Evolutionary conservation across 139 green algal genomes (phyloP), one percentile per base, ranked within the genome.

Genomic region (Chlamydomonas incerta): DNA sequence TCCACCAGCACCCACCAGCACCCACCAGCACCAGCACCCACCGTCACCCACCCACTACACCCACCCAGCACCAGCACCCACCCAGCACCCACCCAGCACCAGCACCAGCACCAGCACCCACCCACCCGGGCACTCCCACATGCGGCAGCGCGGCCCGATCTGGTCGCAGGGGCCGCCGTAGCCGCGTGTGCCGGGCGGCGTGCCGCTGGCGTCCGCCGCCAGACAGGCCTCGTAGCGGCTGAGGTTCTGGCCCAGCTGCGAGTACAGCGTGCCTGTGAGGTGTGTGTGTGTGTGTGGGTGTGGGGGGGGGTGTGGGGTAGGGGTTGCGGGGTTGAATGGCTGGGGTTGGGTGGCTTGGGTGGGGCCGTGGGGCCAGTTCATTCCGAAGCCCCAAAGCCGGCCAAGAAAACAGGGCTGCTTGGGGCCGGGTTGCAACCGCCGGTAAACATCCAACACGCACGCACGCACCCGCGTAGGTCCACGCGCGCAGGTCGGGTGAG

Each of bases 81-180:
- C n/a, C n/a, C n/a, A n/a, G n/a, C n/a, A n/a, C n/a, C n/a, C n/a
- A n/a, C n/a, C n/a, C n/a, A n/a, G n/a, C n/a, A n/a, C n/a, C n/a
- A n/a, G n/a, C 31, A 11, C 15, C 66, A 23, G 31, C 31, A 46
- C 66, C 6, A 9, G 31, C 15, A 72, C 34, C 41, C 26, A 35
- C 62, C 13, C 37, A 83, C 65, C 87, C 0, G 87, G 87, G 73
- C 90, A 93, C 79, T 93, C 90, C 87, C 87, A 93, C 85, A 87
- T 88, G 26, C 75, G 75, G 63, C 82, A 90, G 67, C 80, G 29
- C 2, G 23, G 18, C 26, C 90, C 90, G 77, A 93, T 90, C 82
- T 91, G 90, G 85, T 93, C 87, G 63, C 90, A 93, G 11, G 70
- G 55, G 33, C 90, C 90, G 35, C 83, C 86, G 75, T 81, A 91